Conservation (phyloP, 2,329 filamentous ascomycete genomes). For the Hymenoscyphus scutula region DNA sequence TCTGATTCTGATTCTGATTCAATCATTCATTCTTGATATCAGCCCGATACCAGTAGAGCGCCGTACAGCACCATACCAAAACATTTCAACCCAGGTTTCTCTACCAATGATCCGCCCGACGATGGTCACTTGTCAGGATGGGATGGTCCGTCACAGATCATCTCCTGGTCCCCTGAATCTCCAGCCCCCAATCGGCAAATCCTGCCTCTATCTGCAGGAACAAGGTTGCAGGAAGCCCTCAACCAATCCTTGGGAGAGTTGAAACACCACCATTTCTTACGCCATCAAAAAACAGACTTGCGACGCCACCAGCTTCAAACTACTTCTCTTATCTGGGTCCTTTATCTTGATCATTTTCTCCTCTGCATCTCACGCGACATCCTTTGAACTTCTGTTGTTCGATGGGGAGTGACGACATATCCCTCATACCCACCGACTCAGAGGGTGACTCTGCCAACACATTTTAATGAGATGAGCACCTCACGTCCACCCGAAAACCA, state of each 20-base stretch:
- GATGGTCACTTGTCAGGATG: background rate
- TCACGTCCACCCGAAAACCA: too few species aligned
- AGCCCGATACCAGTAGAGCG: too few species aligned
- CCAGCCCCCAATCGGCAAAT: background rate
- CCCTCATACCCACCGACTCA: background rate
- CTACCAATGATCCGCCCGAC: background rate
- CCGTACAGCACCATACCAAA: background rate
- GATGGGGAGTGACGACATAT: background rate
- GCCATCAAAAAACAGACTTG: background rate
- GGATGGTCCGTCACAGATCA: background rate
- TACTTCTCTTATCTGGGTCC: too few species aligned
- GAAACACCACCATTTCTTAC: background rate
- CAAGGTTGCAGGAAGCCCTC: too few species aligned
- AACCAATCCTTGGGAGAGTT: background rate
- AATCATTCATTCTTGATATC: too few species aligned
- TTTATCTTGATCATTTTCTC: background rate
- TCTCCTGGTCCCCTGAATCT: background rate
- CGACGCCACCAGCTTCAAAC: conserved; percentile 5
- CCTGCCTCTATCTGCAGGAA: background rate
- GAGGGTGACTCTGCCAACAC: too few species aligned
- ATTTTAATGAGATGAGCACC: too few species aligned
- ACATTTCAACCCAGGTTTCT: background rate
- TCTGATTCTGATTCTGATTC: too few species aligned
- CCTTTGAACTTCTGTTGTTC: too few species aligned
- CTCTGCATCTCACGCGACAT: background rate